A percentile compares a stretch with the other conserved stretches of the same genome.
phyloP scores from a whole-genome alignment of 2,329 filamentous ascomycete genomes.

The Rutstroemia sp. region DNA sequence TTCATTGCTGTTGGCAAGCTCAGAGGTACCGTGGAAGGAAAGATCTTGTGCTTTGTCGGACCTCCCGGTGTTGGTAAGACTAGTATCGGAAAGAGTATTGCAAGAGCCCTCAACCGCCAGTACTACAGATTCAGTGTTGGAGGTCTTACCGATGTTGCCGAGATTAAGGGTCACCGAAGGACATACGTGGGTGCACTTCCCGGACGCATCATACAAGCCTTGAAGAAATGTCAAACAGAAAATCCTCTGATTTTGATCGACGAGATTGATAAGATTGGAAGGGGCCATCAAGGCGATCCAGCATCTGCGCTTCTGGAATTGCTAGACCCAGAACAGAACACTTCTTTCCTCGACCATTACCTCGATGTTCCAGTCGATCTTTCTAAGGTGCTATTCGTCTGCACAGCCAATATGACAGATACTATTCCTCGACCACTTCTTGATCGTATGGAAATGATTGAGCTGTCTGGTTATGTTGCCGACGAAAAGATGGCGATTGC shows the following conservation, averaged over 20 bases:
- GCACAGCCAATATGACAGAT: conserved; percentile 97
- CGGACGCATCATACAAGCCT: conserved; percentile 91
- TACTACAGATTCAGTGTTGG: conserved; percentile 99
- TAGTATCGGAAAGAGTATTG: conserved; percentile 97
- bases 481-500: conserved; percentile 99
- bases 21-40: conserved; percentile 92
- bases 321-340: conserved; percentile 95
- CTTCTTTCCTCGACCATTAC: conserved; percentile 95
- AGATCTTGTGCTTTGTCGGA: conserved; percentile 95
- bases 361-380: conserved; percentile 97
- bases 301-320: conserved; percentile 89
- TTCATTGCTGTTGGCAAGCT: conserved; percentile 98
- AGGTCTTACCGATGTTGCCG: conserved; percentile 91
- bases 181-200: conserved; percentile 95
- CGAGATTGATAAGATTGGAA: conserved; percentile 96
- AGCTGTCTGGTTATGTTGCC: conserved; percentile 90
- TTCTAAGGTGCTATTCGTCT: conserved; percentile 96
- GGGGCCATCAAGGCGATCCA: conserved; percentile 93
- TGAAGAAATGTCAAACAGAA: conserved; percentile 99
- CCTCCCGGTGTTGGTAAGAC: conserved; percentile 98
- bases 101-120: conserved; percentile 84
- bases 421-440: conserved; percentile 91
- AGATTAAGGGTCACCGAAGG: conserved; percentile 95
- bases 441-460: conserved; percentile 96
- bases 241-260: conserved; percentile 96